Percentiles rank a stretch among this genome's conserved stretches.
Evolutionary conservation across 2,329 filamentous ascomycete genomes (phyloP).

Genomic region (Westerdykella ornata): DNA sequence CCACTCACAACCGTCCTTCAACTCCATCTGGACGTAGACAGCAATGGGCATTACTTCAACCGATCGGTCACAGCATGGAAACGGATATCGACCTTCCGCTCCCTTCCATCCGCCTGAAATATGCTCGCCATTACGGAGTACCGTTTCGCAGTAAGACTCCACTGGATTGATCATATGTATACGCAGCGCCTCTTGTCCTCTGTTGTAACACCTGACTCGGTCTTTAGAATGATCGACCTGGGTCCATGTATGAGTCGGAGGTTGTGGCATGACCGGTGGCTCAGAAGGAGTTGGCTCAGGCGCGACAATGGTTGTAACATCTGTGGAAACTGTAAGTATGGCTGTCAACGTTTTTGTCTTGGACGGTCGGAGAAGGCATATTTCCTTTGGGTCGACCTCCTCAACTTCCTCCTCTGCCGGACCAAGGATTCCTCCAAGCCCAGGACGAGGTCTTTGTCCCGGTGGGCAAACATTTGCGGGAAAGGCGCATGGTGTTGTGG

Average conservation of each 20-base stretch:
- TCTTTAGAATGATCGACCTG: too few relatives aligned
- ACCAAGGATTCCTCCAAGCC: not conserved
- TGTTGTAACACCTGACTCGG: slow-evolving; percentile 1
- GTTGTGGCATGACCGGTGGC: too few relatives aligned
- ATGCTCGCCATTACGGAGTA: not conserved
- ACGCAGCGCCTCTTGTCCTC: slow-evolving; percentile 1
- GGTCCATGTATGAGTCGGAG: too few relatives aligned
- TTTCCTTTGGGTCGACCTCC: too few relatives aligned
- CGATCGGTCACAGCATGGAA: too few relatives aligned
- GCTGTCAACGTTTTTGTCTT: too few relatives aligned
- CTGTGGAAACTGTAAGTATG: too few relatives aligned
- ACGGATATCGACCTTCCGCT: not conserved
- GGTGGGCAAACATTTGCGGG: not conserved
- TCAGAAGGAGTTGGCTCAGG: too few relatives aligned
- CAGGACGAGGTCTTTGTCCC: not conserved
- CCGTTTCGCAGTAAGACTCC: slow-evolving; percentile 2
- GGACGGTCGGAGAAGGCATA: too few relatives aligned
- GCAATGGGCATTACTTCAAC: too few relatives aligned
- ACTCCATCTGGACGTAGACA: not conserved
- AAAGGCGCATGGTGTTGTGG: slow-evolving; percentile 3
- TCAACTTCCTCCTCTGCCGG: too few relatives aligned
- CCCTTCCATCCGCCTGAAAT: slow-evolving; percentile 2
- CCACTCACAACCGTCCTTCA: slow-evolving; percentile 4
- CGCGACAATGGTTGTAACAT: too few relatives aligned
- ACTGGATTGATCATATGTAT: slow-evolving; percentile 1